Evolutionary conservation across 495 filamentous ascomycete genomes (phyloP).

Genomic region (Monascus purpureus): DNA sequence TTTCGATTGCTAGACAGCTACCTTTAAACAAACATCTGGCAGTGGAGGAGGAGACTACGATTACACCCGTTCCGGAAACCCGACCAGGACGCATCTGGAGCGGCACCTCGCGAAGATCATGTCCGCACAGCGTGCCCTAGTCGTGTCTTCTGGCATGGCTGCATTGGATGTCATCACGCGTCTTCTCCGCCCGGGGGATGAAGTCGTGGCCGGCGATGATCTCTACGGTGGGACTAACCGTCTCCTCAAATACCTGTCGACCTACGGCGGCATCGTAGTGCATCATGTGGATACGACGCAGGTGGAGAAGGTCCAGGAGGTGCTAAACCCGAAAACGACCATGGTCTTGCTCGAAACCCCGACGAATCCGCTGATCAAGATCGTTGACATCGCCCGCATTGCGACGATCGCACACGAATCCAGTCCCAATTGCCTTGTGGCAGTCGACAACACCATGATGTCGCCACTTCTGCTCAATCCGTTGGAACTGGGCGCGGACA

Average conservation of each 20-base stretch:
- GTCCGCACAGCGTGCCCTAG: slow-evolving; percentile 79
- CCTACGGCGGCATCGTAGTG: slow-evolving; percentile 77
- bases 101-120: slow-evolving; percentile 97
- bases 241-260: slow-evolving; percentile 78
- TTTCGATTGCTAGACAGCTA: slow-evolving; percentile 55
- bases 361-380: slow-evolving; percentile 96
- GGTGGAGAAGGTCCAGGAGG: slow-evolving; percentile 48
- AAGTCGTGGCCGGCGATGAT: slow-evolving; percentile 93
- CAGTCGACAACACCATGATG: slow-evolving; percentile 98
- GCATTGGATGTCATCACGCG: slow-evolving; percentile 96
- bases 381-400: slow-evolving; percentile 77
- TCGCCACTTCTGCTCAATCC: slow-evolving; percentile 86
- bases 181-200: slow-evolving; percentile 81
- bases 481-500: slow-evolving; percentile 84
- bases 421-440: slow-evolving; percentile 70
- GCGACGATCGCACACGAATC: slow-evolving; percentile 59
- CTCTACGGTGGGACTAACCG: slow-evolving; percentile 94
- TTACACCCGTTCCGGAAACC: slow-evolving; percentile 95
- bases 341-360: slow-evolving; percentile 96
- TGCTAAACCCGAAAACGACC: slow-evolving; percentile 64
- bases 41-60: slow-evolving; percentile 79
- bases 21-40: slow-evolving; percentile 85
- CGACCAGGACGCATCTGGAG: slow-evolving; percentile 90
- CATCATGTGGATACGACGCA: slow-evolving; percentile 92
- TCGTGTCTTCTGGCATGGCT: slow-evolving; percentile 93